Evolutionary conservation across 2,329 filamentous ascomycete species (phyloP), one percentile per base, ranked within the genome.

Genomic region (Diaporthe longicolla): DNA sequence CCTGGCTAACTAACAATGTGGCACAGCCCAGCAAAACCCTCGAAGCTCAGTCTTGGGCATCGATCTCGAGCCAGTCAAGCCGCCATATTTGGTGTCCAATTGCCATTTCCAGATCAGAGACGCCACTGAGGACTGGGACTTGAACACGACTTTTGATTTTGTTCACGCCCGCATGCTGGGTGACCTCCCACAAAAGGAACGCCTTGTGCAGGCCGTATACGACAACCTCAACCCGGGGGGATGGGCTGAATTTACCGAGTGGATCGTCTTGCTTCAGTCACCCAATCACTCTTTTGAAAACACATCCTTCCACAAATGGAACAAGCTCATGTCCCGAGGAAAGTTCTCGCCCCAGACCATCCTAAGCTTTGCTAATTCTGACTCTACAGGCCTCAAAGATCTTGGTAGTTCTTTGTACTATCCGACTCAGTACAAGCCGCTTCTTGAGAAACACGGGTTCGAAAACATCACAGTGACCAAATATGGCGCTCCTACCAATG

Each of bases 201-300:
- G 76, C 40, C 73, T 81, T 7, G 74, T 83, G 21, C 78, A 79
- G 54, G 75, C 76, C 1, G 79, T 82, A 43, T 82, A 79, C 70
- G 78, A 83, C 55, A 78, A 81, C 70, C 78, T 84, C 8, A 77
- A 76, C 29, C 81, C 81, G 4, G 81, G 81, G 35, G 81, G 81
- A n/a, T 83, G 79, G 77, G 76, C 81, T 66, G 82, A 83, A 77
- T 81, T 82, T 73, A 82, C 81, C 37, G 82, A 83, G 76, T 83
- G 80, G 80, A 76, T 80, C 37, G 76, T 80, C 59, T 71, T 79
- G 21, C 78, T 81, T 5, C 78, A 80, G 50, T 81, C 81, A 7
- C 77, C 82, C 8, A 79, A 84, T 74, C 78, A 77, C 63, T 81
- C 81, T 4, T 76, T 82, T 15, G 71, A 80, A 7, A 80, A 80